These are phyloP conservation scores for Zalaria sp. DNA, from an alignment of 2,329 filamentous ascomycete genomes.

Conservation along the genomic window DNA sequence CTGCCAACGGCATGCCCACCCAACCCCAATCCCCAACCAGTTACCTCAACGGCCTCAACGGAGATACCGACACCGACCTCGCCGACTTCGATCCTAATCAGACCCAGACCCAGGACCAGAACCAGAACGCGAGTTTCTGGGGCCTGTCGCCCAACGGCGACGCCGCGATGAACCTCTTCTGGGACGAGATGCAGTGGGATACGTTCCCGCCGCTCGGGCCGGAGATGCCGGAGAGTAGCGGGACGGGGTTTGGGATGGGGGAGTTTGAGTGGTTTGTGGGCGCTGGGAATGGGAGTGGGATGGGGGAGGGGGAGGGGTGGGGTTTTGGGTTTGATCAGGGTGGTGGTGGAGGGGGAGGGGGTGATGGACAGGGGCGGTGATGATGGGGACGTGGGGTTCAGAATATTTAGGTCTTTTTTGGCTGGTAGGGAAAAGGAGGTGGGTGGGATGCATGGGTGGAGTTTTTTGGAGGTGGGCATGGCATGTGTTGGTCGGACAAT, in stretches of 20 bases:
- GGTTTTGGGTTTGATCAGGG: no score
- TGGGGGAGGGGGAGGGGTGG: no score
- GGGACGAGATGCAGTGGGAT: conserved; percentile 12
- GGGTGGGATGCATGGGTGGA: no score
- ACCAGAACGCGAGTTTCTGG: conserved; percentile 3
- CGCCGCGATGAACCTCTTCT: conserved; percentile 10
- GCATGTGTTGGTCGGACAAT: no score
- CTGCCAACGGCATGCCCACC: neutral
- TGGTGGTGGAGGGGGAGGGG: no score
- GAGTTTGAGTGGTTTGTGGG: conserved; percentile 3
- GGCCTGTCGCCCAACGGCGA: conserved; percentile 9
- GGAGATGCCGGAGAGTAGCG: neutral
- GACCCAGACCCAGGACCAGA: neutral
- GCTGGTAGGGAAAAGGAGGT: no score
- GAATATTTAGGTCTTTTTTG: no score
- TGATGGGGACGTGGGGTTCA: no score
- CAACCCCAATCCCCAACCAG: neutral
- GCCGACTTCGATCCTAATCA: neutral
- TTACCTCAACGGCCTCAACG: no score
- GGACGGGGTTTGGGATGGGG: neutral
- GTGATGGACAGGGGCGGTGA: no score
- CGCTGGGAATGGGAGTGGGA: neutral
- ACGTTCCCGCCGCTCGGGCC: conserved; percentile 5
- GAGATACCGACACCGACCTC: neutral
- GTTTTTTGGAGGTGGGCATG: no score